Percentiles rank a stretch among this genome's conserved stretches.
Conservation (phyloP, 73 alveolate species). For the Tetrahymena borealis region DNA sequence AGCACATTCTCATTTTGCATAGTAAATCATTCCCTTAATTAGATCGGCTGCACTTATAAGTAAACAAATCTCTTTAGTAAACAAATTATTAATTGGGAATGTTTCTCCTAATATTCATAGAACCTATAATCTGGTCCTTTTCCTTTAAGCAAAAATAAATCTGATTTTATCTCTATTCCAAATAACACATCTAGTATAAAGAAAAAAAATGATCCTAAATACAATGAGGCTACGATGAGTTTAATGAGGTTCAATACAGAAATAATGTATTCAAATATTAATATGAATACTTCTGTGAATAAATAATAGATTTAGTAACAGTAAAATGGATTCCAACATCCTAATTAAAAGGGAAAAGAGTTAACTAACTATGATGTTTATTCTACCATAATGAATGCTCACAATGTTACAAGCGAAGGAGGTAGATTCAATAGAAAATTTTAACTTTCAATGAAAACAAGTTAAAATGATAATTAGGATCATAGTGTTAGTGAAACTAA, state of each 20-base stretch:
- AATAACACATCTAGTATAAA: not conserved
- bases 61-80: not conserved
- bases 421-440: not conserved
- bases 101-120: not conserved
- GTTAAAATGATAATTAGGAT: not conserved
- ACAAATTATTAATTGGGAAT: not conserved
- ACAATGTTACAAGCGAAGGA: not conserved
- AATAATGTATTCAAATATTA: not conserved
- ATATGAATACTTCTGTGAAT: not conserved
- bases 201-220: not conserved
- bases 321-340: not conserved
- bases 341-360: not conserved
- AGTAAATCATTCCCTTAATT: not conserved
- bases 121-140: not conserved
- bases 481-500: not conserved
- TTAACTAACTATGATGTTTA: not conserved
- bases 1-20: not conserved
- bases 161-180: not conserved
- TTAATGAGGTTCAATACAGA: not conserved
- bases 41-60: not conserved
- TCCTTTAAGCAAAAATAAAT: not conserved
- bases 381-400: not conserved
- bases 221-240: not conserved
- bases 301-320: not conserved
- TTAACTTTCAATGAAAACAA: not conserved